These are phyloP conservation scores for Backusella westeae DNA, from an alignment of 192 early-diverging fungal species.

Conservation along the genomic window DNA sequence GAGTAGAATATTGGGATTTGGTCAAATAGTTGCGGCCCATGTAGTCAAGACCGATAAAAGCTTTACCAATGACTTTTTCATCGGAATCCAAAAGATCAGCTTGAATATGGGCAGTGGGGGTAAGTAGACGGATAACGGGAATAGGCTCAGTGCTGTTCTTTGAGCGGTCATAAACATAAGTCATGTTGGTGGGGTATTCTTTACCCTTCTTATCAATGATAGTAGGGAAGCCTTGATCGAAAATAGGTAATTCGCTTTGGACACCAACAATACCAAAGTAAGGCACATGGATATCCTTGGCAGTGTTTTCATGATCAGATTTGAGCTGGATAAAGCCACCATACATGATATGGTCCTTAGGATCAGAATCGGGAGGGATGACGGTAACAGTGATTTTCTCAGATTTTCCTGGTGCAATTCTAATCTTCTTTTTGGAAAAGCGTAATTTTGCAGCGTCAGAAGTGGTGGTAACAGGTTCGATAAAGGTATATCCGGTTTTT, in stretches of 20 bases:
- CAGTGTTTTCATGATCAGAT: conserved; percentile 2
- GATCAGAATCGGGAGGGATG: conserved; percentile 23
- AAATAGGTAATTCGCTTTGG: conserved; percentile 44
- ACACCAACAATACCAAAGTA: conserved; percentile 49
- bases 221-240: conserved; percentile 28
- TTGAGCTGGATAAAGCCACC: conserved; percentile 48
- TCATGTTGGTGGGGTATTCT: not conserved
- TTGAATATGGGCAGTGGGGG: conserved; percentile 20
- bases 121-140: conserved; percentile 22
- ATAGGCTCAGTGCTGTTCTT: conserved; percentile 1
- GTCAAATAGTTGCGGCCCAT: conserved; percentile 27
- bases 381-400: conserved; percentile 24
- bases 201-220: conserved; percentile 6
- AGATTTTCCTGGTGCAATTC: conserved; percentile 18
- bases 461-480: conserved; percentile 8
- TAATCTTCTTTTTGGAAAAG: conserved; percentile 23
- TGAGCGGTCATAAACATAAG: conserved; percentile 9
- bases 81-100: conserved; percentile 18
- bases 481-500: not conserved
- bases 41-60: conserved; percentile 2
- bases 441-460: conserved; percentile 8
- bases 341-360: conserved; percentile 36
- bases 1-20: not conserved
- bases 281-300: conserved; percentile 36
- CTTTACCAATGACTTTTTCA: conserved; percentile 16